phyloP scores from a whole-genome alignment of 352 stramenopile species.

The Globisporangium recalcitrans region DNA sequence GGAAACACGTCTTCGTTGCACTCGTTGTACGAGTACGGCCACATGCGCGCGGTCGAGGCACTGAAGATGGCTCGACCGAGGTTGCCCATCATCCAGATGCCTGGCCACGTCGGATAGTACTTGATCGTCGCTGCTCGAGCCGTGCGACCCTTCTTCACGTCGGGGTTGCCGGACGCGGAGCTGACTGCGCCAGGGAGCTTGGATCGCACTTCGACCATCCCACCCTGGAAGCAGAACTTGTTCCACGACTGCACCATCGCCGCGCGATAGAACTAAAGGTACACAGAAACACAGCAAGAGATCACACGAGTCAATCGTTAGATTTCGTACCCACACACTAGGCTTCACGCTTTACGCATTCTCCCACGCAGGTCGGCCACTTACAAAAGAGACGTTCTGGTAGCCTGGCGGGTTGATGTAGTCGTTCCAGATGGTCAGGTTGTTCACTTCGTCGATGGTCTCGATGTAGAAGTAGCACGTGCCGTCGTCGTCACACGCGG shows the following conservation, averaged over 20 bases:
- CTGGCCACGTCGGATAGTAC: conserved; percentile 60
- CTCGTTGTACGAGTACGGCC: conserved; percentile 84
- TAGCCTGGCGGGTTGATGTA: conserved; percentile 43
- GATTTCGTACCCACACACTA: too few relatives aligned
- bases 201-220: conserved; percentile 71
- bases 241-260: conserved; percentile 92
- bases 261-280: not conserved
- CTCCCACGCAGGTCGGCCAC: too few relatives aligned
- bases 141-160: conserved; percentile 19
- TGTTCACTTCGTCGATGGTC: conserved; percentile 34
- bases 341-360: too few relatives aligned
- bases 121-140: conserved; percentile 44
- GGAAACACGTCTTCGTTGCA: conserved; percentile 74
- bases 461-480: conserved; percentile 56
- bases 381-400: conserved; percentile 46
- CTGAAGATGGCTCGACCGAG: conserved; percentile 84
- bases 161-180: conserved; percentile 9
- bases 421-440: conserved; percentile 55
- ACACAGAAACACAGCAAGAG: not conserved
- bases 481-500: conserved; percentile 28
- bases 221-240: conserved; percentile 94
- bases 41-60: conserved; percentile 71
- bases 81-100: conserved; percentile 88
- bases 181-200: conserved; percentile 43
- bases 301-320: not conserved